Evolutionary conservation across 73 alveolate genomes (phyloP).

Genomic region (Tetrahymena thermophila): DNA sequence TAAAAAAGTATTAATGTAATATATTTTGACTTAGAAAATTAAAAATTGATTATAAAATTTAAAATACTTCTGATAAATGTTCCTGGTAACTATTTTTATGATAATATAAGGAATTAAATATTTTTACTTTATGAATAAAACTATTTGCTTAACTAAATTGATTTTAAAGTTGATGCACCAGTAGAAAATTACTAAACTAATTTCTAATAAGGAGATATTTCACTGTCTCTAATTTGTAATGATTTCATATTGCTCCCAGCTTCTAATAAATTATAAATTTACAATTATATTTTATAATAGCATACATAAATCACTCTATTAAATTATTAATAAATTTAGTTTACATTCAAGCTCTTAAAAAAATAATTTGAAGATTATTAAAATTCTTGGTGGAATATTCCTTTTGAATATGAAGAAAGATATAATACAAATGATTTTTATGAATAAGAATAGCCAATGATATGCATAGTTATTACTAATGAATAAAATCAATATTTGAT

Average conservation of each 20-base stretch:
- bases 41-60: too few species aligned
- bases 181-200: neutral
- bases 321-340: too few species aligned
- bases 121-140: too few species aligned
- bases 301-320: neutral
- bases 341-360: neutral
- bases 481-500: too few species aligned
- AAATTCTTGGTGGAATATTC: neutral
- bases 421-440: neutral
- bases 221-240: neutral
- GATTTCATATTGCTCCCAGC: neutral
- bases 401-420: neutral
- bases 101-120: neutral
- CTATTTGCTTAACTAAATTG: too few species aligned
- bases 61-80: too few species aligned
- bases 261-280: too few species aligned
- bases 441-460: neutral
- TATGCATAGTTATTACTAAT: neutral
- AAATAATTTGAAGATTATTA: neutral
- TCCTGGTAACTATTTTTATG: neutral
- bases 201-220: neutral
- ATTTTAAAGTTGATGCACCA: neutral
- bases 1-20: neutral
- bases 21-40: too few species aligned
- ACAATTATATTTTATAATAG: too few species aligned